These are phyloP conservation scores for Saitozyma podzolica DNA, from an alignment of 768 basidiomycete genomes.

Conservation along the genomic window DNA sequence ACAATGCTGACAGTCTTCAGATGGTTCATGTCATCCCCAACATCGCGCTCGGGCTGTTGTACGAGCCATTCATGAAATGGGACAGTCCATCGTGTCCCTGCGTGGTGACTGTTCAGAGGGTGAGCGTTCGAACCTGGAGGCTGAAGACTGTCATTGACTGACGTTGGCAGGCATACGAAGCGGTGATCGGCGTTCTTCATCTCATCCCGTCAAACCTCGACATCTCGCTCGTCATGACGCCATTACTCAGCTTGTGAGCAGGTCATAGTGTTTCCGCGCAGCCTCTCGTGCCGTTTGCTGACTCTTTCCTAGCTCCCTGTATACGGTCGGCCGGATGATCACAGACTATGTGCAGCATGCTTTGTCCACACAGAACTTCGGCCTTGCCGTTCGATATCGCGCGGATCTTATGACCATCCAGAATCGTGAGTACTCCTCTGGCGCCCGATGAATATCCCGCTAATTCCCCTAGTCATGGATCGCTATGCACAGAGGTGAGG, in stretches of 20 bases:
- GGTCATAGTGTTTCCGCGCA: neutral
- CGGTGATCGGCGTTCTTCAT: constrained; percentile 28
- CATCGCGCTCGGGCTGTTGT: constrained; percentile 22
- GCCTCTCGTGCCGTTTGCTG: neutral
- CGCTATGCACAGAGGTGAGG: neutral
- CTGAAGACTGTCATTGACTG: neutral
- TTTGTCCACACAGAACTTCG: constrained; percentile 8
- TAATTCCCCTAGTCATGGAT: neutral
- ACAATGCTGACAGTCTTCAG: constrained; percentile 2
- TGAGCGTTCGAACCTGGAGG: neutral
- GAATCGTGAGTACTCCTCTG: constrained; percentile 11
- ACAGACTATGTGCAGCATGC: constrained; percentile 25
- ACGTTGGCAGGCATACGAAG: constrained; percentile 21
- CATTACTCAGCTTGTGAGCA: constrained; percentile 30
- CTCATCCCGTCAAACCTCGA: constrained; percentile 41
- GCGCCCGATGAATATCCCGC: neutral
- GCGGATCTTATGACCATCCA: constrained; percentile 28
- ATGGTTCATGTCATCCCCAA: constrained; percentile 38
- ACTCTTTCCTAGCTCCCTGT: constrained; percentile 19
- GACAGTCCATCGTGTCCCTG: constrained; percentile 1
- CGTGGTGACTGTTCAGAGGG: neutral
- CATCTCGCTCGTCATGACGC: constrained; percentile 25
- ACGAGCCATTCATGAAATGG: constrained; percentile 35
- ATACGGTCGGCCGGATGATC: constrained; percentile 24
- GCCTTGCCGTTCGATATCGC: constrained; percentile 21